These are phyloP conservation scores for Cladosporium velox DNA, from an alignment of 2,329 filamentous ascomycete species.

Conservation along the genomic window DNA sequence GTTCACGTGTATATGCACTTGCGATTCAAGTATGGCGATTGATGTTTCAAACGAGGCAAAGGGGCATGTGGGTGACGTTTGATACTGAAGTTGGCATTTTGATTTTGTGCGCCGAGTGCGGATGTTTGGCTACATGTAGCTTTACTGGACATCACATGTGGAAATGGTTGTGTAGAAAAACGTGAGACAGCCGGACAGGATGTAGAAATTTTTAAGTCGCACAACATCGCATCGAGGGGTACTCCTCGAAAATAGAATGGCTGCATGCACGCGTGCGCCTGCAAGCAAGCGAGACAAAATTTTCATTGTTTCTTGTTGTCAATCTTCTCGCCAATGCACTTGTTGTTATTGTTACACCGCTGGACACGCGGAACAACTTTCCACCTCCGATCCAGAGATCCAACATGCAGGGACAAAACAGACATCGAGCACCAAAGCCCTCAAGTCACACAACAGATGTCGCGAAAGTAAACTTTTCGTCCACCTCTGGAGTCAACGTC, in stretches of 20 bases:
- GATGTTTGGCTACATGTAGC: neutral
- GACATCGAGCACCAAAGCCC: neutral
- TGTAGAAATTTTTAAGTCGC: neutral
- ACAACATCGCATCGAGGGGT: too few relatives aligned
- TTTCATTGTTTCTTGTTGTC: neutral
- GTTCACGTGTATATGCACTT: neutral
- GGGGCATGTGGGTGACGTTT: neutral
- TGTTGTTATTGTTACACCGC: neutral
- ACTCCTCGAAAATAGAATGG: too few relatives aligned
- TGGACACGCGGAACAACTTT: neutral
- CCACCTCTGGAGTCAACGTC: neutral
- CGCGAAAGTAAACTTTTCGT: neutral
- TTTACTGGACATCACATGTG: neutral
- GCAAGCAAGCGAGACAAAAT: neutral
- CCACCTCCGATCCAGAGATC: neutral
- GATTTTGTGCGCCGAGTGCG: neutral
- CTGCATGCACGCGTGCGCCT: neutral
- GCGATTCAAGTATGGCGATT: neutral
- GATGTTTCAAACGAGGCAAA: neutral
- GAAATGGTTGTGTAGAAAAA: neutral
- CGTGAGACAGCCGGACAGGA: neutral
- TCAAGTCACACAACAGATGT: neutral
- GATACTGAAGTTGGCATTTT: neutral
- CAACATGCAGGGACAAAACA: neutral
- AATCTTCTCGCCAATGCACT: constrained; percentile 2